Evolutionary conservation across 192 early-diverging fungal species (phyloP), one percentile per base, ranked within the genome.

Genomic region (Gorgonomyces haynaldii): DNA sequence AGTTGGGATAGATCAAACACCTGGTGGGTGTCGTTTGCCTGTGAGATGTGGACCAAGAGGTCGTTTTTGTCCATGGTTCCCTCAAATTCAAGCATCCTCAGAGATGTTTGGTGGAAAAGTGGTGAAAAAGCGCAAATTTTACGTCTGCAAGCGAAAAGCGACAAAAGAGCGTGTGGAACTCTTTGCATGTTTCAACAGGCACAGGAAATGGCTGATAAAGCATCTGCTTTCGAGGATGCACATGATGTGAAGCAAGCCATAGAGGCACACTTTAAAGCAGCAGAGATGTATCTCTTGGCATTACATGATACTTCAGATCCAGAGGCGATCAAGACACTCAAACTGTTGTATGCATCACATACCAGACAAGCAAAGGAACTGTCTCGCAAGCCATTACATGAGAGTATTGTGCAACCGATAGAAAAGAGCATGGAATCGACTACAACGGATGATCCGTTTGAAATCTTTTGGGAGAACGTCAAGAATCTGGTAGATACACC

Each of bases 381-480:
- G 1, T 69, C 76, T 43, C 60, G 83, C 3, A 7, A 5, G 37
- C 37, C 3, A 3, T 15, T 27, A 0, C 25, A 15, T 15, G 42
- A 43, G 22, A 43, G 42, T 43, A 28, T 43, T 10, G 5, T 31
- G 30, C 5, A 43, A 28, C n/a, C 17, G 49, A 52, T 25, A 13
- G 37, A 35, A 22, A 37, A 13, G 52, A 42, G 4, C 13, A 45
- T 29, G 39, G 25, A 56, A 31, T 45, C 2, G 25, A 42, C 25
- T 78, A 82, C 10, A 76, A 78, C n/a, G 62, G 85, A 69, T 22
- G 64, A 85, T 65, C 85, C 83, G 7, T 88, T 88, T 56, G 80
- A 85, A 53, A 83, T 79, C 45, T 88, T 88, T 45, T 86, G 81
- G 81, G 76, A 81, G 16, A 78, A 69, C 13, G 80, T 88, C 8